Evolutionary conservation across 305 asterid genomes (phyloP), one percentile per base, ranked within the genome.

Genomic region (Fraxinus dipetala): DNA sequence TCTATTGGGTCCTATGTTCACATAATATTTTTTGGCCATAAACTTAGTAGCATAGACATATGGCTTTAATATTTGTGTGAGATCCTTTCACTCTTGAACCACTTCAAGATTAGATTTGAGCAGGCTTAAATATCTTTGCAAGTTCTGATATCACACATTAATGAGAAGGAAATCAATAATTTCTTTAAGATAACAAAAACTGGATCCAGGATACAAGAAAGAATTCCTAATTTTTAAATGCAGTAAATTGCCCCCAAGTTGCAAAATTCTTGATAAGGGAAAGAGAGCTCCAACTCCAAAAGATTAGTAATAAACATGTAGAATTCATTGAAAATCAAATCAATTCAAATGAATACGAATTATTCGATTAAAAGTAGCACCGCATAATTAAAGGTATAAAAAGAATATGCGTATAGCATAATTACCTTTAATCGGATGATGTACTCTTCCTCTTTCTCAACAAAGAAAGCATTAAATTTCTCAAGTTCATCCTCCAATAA

Each of bases 401-500:
- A 67, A 35, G 20, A 67, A 67, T 67, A 67, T 24, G 35, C n/a
- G 16, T 24, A 24, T 67, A 28, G 16, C 74, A 67, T 28, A 24
- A 18, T 28, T 85, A 94, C 98, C 97, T 95, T 95, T 77, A 95
- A 89, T 87, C 90, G 83, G 80, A 95, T 95, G 79, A 95, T 93
- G 75, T 90, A 93, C 76, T 95, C 98, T 87, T 95, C 98, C 85
- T 95, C 98, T 43, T 93, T 88, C 91, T 95, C 98, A 26, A 91
- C 96, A 51, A 95, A 95, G 85, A 95, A 95, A 1, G 93, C 75
- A 78, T 95, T 95, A 45, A 95, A 95, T 84, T 95, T 95, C 94
- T 95, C 98, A 5, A 95, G 89, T 89, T 95, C 98, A 78, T 88
- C 95, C 89, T 95, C 98, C 89, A 95, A 83, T 65, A 95, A 86